Conservation (phyloP, 345 rosid genomes). For the Citrus mangshanensis region DNA sequence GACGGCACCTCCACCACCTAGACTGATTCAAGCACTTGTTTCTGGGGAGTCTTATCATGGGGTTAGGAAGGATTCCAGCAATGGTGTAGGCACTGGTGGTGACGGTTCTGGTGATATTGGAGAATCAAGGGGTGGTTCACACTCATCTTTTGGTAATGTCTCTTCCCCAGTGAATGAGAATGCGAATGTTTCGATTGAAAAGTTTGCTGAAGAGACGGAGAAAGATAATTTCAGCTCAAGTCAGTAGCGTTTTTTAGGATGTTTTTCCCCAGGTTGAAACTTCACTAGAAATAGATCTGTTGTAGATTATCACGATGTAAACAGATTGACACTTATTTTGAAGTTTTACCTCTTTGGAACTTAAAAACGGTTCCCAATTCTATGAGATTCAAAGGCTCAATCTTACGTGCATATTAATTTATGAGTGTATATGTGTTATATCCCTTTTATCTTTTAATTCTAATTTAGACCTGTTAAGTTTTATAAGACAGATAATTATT, state of each 20-base stretch:
- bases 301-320: not conserved
- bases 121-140: conserved; percentile 44
- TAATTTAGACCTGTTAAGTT: not conserved
- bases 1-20: conserved; percentile 66
- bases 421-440: not conserved
- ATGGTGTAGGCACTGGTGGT: conserved; percentile 18
- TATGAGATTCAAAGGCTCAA: not conserved
- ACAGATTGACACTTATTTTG: not conserved
- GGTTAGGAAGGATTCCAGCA: conserved; percentile 33
- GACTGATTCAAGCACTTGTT: conserved; percentile 73
- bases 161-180: conserved; percentile 30
- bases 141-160: conserved; percentile 43
- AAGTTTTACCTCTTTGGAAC: not conserved
- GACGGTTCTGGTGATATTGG: conserved; percentile 39
- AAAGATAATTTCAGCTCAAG: not conserved
- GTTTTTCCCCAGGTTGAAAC: not conserved
- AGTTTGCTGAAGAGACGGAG: not conserved
- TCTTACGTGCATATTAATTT: not conserved
- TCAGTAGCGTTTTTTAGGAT: not conserved
- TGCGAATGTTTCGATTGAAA: conserved; percentile 7
- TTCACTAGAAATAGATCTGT: not conserved
- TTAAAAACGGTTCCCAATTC: not conserved
- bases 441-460: not conserved
- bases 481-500: no score
- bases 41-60: conserved; percentile 77